phyloP scores from a whole-genome alignment of 768 basidiomycete genomes.

The Amanita phalloides region DNA sequence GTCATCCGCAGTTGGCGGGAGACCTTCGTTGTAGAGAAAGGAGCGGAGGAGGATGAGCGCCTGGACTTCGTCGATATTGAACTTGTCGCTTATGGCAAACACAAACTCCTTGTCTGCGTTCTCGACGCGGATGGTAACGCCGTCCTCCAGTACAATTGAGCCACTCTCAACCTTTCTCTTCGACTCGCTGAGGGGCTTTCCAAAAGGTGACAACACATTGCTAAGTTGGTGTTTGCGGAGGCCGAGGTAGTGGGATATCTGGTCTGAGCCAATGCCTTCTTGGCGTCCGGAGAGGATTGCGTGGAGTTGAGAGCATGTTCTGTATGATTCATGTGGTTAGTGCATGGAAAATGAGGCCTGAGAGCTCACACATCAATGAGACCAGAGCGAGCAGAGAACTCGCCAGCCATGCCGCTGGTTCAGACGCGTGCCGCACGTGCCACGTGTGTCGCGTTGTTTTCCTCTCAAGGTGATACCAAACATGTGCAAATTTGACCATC shows the following conservation, averaged over 20 bases:
- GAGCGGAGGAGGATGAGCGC: slow-evolving; percentile 65
- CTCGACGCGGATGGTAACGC: slow-evolving; percentile 49
- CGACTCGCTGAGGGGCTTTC: slow-evolving; percentile 57
- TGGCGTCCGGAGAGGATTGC: slow-evolving; percentile 38
- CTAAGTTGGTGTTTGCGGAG: slow-evolving; percentile 48
- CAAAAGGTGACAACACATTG: slow-evolving; percentile 54
- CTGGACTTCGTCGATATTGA: slow-evolving; percentile 75
- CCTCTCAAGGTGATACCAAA: neutral
- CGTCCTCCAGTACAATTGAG: slow-evolving; percentile 59
- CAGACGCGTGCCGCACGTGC: neutral
- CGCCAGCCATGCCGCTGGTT: slow-evolving; percentile 25
- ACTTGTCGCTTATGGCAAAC: slow-evolving; percentile 58
- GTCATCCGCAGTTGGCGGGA: slow-evolving; percentile 38
- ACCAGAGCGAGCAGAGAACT: slow-evolving; percentile 52
- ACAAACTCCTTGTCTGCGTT: slow-evolving; percentile 62
- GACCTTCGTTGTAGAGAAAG: slow-evolving; percentile 69
- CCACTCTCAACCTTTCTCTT: slow-evolving; percentile 57
- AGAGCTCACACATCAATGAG: slow-evolving; percentile 57
- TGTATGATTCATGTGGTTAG: slow-evolving; percentile 12
- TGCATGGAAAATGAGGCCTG: neutral
- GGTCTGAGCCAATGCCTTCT: slow-evolving; percentile 47
- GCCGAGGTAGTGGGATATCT: slow-evolving; percentile 46
- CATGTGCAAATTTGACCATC: neutral
- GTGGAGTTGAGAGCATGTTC: slow-evolving; percentile 57
- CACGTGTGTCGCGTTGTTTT: neutral